Evolutionary conservation across 768 basidiomycete species (phyloP).

Genomic region (Tricholoma sp.): DNA sequence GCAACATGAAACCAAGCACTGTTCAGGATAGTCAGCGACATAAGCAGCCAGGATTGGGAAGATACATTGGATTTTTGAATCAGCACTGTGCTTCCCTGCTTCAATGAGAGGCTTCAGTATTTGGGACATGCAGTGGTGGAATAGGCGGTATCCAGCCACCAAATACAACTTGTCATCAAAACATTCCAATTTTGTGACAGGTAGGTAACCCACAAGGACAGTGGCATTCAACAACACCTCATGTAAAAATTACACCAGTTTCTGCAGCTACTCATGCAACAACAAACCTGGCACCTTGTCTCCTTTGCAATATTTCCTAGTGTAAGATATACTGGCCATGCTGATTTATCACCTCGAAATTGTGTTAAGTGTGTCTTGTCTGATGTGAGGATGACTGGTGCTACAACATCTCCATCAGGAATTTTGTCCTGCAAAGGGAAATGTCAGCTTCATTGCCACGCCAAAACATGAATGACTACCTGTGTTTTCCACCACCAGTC

Average conservation of each 20-base stretch:
- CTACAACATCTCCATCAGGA: too few relatives aligned
- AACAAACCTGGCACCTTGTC: not conserved
- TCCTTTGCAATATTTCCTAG: not conserved
- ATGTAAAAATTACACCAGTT: not conserved
- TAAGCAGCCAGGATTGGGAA: conserved; percentile 18
- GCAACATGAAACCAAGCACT: too few relatives aligned
- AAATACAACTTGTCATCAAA: not conserved
- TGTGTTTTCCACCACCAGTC: not conserved
- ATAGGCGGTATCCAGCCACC: not conserved
- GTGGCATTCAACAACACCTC: not conserved
- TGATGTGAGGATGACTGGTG: too few relatives aligned
- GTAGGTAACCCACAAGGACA: not conserved
- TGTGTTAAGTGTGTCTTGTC: not conserved
- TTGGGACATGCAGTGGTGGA: not conserved
- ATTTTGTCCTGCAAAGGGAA: not conserved
- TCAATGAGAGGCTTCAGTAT: conserved; percentile 23
- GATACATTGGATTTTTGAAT: conserved; percentile 21
- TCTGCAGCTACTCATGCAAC: not conserved
- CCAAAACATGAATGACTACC: not conserved
- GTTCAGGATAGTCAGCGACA: too few relatives aligned
- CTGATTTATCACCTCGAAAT: not conserved
- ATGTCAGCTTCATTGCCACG: not conserved
- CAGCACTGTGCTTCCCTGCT: conserved; percentile 25
- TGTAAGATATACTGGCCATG: too few relatives aligned
- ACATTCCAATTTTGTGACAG: not conserved